Evolutionary conservation across 1,139 yeast genomes (phyloP).

Genomic region (Magnusiomyces suaveolens): DNA sequence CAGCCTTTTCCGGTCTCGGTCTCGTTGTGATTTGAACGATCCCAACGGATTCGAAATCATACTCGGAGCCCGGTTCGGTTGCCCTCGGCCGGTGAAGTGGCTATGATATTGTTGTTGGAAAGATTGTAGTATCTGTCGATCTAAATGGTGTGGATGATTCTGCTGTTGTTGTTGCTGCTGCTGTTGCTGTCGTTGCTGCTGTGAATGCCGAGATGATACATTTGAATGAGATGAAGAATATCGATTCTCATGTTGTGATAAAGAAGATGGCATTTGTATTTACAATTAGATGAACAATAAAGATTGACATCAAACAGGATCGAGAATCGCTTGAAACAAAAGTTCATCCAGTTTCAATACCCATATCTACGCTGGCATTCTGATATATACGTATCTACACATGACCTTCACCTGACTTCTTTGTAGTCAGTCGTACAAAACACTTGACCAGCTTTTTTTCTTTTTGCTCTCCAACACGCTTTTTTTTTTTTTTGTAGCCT

Average conservation of each 20-base stretch:
- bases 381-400: no score
- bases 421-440: neutral
- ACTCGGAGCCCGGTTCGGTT: constrained; percentile 5
- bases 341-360: no score
- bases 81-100: neutral
- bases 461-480: neutral
- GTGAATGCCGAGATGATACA: neutral
- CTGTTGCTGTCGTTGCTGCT: neutral
- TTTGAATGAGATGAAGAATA: neutral
- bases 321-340: no score
- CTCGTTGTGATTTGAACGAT: constrained; percentile 46
- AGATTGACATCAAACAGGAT: no score
- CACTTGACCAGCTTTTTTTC: neutral
- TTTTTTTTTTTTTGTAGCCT: neutral
- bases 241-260: constrained; percentile 1
- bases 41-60: constrained; percentile 30
- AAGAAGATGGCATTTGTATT: neutral
- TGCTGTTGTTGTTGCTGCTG: neutral
- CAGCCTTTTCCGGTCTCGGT: constrained; percentile 58
- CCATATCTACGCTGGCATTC: no score
- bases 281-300: no score
- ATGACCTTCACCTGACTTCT: no score
- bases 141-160: neutral
- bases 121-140: neutral
- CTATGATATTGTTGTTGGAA: neutral